Evolutionary conservation across 257 asterid genomes (phyloP).

Genomic region (Petunia secreta): DNA sequence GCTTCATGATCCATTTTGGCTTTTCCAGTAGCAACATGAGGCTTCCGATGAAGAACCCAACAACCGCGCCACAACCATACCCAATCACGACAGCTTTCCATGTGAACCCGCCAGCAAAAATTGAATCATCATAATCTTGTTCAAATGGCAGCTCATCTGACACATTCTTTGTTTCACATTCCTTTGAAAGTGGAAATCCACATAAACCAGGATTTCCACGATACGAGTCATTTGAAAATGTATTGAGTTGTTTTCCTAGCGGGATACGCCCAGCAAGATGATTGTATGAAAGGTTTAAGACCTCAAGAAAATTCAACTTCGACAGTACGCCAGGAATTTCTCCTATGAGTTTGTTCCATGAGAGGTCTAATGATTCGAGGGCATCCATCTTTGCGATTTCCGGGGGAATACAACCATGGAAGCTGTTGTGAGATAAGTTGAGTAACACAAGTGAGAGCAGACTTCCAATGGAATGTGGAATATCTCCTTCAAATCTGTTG

Average conservation of each 20-base stretch:
- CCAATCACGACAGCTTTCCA: background rate
- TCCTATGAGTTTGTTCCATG: constrained; percentile 18
- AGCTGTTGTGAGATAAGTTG: constrained; percentile 4
- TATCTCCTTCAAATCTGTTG: constrained; percentile 4
- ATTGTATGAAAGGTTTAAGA: constrained; percentile 12
- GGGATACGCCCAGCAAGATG: constrained; percentile 8
- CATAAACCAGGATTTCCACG: background rate
- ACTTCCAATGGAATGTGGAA: constrained; percentile 13
- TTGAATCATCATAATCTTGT: background rate
- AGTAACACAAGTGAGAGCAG: constrained; percentile 18
- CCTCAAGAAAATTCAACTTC: constrained; percentile 11
- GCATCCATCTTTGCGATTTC: constrained; percentile 3
- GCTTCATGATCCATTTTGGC: background rate
- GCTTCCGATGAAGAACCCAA: background rate
- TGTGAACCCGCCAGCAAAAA: background rate
- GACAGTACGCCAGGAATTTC: background rate
- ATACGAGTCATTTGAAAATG: constrained; percentile 18
- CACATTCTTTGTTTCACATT: constrained; percentile 1
- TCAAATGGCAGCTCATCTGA: background rate
- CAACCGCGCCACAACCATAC: background rate
- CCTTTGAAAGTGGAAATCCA: constrained; percentile 15
- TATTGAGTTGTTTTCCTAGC: background rate
- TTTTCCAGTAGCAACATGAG: background rate
- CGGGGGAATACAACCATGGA: background rate
- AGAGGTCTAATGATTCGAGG: constrained; percentile 8